These are phyloP conservation scores for Angomonas ambiguus DNA, from an alignment of 208 protist species.

Conservation along the genomic window DNA sequence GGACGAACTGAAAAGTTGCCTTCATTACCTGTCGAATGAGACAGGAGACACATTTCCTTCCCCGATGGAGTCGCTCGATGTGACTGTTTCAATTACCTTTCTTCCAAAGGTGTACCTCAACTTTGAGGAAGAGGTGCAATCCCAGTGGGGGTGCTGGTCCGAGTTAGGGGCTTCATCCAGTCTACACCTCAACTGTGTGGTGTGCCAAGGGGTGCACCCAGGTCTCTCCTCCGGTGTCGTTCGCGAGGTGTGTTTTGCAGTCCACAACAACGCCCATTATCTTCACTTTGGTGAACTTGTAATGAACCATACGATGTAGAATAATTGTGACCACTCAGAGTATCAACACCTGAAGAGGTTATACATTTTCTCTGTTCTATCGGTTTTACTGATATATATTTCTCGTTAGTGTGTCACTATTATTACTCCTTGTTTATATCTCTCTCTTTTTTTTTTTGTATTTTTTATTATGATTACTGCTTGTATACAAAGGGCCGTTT, in stretches of 20 bases:
- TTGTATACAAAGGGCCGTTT: too few species aligned
- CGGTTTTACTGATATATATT: too few species aligned
- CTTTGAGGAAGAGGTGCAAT: not conserved
- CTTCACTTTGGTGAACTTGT: too few species aligned
- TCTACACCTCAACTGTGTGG: not conserved
- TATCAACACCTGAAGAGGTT: too few species aligned
- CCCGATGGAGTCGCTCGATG: not conserved
- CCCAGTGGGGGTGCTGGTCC: not conserved
- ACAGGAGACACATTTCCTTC: not conserved
- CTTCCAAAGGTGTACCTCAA: not conserved
- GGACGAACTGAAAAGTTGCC: slow-evolving; percentile 23
- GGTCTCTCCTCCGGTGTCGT: not conserved
- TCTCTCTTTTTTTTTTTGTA: not conserved
- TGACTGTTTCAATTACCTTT: not conserved
- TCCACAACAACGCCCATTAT: too few species aligned
- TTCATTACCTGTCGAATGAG: not conserved
- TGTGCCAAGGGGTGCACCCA: not conserved
- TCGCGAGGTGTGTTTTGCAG: not conserved
- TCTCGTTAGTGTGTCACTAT: not conserved
- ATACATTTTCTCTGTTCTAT: too few species aligned
- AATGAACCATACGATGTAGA: too few species aligned
- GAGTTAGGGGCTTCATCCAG: not conserved
- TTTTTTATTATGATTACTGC: slow-evolving; percentile 1
- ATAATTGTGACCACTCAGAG: too few species aligned
- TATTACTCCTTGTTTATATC: not conserved